phyloP scores from a whole-genome alignment of 441 rosid genomes.

The Erysimum cheiri region DNA sequence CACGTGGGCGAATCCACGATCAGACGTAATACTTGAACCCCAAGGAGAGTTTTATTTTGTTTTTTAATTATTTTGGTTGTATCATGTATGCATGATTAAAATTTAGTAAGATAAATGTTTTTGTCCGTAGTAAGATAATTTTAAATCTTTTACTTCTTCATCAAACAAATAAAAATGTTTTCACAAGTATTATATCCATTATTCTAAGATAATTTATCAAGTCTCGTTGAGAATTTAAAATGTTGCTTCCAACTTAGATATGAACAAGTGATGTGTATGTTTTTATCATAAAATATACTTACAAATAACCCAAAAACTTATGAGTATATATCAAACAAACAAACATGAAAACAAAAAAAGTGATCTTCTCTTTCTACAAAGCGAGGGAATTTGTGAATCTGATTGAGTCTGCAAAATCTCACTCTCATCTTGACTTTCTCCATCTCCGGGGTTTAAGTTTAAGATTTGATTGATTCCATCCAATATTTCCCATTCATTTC shows the following conservation, averaged over 20 bases:
- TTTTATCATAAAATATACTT: conserved; percentile 31
- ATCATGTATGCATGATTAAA: not conserved
- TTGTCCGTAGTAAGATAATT: not conserved
- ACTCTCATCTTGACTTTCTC: conserved; percentile 16
- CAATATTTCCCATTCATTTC: conserved; percentile 41
- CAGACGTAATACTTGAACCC: conserved; percentile 12
- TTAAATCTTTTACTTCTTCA: not conserved
- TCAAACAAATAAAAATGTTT: not conserved
- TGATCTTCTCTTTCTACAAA: conserved; percentile 27
- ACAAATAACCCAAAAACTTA: conserved; percentile 25
- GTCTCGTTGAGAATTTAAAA: not conserved
- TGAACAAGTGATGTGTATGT: conserved; percentile 32
- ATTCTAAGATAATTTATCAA: not conserved
- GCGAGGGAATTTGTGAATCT: conserved; percentile 9
- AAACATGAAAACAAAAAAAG: not conserved
- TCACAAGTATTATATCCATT: not conserved
- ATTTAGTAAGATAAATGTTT: not conserved
- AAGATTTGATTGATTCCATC: conserved; percentile 11
- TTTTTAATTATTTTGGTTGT: not conserved
- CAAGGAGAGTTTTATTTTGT: conserved; percentile 11
- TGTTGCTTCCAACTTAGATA: not conserved
- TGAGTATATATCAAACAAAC: conserved; percentile 31
- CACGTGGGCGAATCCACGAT: conserved; percentile 34
- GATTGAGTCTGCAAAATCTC: conserved; percentile 9
- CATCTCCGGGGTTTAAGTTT: not conserved